Evolutionary conservation across 2,329 filamentous ascomycete species (phyloP), one percentile per base, ranked within the genome.

Genomic region (Allantophomopsis lycopodina): DNA sequence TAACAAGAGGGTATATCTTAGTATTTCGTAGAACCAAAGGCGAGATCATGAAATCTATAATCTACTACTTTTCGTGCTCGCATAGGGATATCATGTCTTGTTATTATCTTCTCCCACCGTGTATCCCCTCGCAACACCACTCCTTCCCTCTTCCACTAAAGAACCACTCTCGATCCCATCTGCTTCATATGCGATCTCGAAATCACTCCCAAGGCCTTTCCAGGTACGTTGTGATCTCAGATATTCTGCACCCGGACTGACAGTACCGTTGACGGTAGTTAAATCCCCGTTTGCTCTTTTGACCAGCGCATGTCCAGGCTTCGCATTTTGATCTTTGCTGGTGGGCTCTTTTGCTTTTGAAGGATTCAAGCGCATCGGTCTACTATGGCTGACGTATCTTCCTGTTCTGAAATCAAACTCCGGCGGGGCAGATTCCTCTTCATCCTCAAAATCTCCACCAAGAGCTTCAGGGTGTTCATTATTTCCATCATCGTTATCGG

Each of bases 371-470:
- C 66, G 65, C 76, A 89, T 84, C 5, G 87, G 86, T 40, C 85
- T 73, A 42, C 83, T 83, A 49, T 83, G 76, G 11, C 77, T 83
- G 33, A 93, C 69, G 50, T 95, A 84, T 45, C 75, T 78, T 30
- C 89, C 89, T 2, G 88, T 95, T 11, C 89, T 72, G 8, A 96
- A 70, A 58, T 98, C 89, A 50, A 94, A 98, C 51, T 94, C 85
- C 1, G 91, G 91, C 0, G 87, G 76, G 48, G 83, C 78, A 1
- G 83, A 87, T 51, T 85, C 80, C 35, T 79, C 74, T 15, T 76
- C 72, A n/a, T 65, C 66, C 6, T 14, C n/a, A 6, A 14, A 34
- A 4, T 73, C 63, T 0, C 65, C 65, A 10, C 23, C 23, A 28
- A 28, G 23, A 2, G 62, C 63, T 11, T 57, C 62, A 8, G 64